A percentile compares a stretch with the other conserved stretches of the same genome.
Evolutionary conservation across 164 flowering plant genomes (phyloP).

Genomic region (Vitis rotundifolia): DNA sequence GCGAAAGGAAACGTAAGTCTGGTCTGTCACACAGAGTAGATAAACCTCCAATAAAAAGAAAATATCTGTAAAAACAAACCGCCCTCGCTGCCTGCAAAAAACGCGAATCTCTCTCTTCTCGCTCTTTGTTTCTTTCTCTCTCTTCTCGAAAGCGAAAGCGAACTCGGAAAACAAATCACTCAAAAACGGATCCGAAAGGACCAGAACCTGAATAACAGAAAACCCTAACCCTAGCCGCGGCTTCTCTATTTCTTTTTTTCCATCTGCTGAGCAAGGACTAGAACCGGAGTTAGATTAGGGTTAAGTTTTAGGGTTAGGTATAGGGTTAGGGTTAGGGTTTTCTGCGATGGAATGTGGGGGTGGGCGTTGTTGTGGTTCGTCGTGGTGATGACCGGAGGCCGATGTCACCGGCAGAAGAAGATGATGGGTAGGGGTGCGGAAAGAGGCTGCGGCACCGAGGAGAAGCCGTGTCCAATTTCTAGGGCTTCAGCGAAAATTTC

Average conservation of each 20-base stretch:
- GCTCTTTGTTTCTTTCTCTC: background rate
- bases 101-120: conserved; percentile 17
- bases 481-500: conserved; percentile 23
- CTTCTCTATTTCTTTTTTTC: conserved; percentile 2
- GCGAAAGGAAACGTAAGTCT: background rate
- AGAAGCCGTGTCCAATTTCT: conserved; percentile 39
- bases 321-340: conserved; percentile 30
- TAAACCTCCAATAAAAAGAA: background rate
- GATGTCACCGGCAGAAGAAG: conserved; percentile 57
- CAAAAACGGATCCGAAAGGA: conserved; percentile 33
- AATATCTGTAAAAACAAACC: conserved; percentile 17
- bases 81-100: conserved; percentile 17
- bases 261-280: background rate
- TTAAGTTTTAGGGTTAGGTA: conserved; percentile 12
- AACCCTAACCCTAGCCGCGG: conserved; percentile 45
- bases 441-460: conserved; percentile 54
- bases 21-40: conserved; percentile 17
- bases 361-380: conserved; percentile 21
- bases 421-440: conserved; percentile 70
- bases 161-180: background rate
- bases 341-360: conserved; percentile 35
- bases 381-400: conserved; percentile 46
- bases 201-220: conserved; percentile 20
- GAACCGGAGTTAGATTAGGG: conserved; percentile 7
- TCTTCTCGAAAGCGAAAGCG: background rate